These are phyloP conservation scores for Talaromyces marneffei DNA, from an alignment of 2,329 filamentous ascomycete species.

Conservation along the genomic window DNA sequence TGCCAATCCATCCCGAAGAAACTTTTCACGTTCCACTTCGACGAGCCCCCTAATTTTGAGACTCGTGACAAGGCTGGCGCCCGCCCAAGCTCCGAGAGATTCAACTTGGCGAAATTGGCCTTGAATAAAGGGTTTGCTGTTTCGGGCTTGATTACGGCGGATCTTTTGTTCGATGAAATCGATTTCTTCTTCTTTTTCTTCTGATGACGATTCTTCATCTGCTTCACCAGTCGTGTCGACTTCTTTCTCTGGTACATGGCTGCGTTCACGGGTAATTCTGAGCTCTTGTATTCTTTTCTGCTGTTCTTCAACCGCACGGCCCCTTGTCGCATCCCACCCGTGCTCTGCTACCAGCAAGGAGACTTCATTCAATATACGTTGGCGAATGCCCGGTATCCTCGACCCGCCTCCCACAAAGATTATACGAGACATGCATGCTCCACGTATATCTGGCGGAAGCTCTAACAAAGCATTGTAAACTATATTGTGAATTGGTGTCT, in stretches of 20 bases:
- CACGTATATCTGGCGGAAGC: constrained; percentile 74
- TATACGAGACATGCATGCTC: constrained; percentile 81
- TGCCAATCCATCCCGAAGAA: constrained; percentile 47
- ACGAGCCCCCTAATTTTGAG: constrained; percentile 56
- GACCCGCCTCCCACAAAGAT: constrained; percentile 79
- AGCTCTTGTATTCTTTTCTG: constrained; percentile 41
- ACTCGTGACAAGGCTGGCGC: constrained; percentile 56
- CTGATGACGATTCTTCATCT: constrained; percentile 15
- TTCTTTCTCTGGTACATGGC: background rate
- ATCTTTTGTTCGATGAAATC: constrained; percentile 43
- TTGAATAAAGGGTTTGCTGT: constrained; percentile 29
- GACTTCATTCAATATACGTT: constrained; percentile 70
- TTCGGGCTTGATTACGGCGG: constrained; percentile 31
- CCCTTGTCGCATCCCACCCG: constrained; percentile 73
- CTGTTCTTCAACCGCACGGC: constrained; percentile 55
- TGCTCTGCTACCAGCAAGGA: constrained; percentile 57
- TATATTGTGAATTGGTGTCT: constrained; percentile 69
- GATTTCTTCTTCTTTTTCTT: constrained; percentile 19
- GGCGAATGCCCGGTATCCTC: constrained; percentile 70
- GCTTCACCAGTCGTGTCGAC: background rate
- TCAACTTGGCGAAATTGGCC: constrained; percentile 50
- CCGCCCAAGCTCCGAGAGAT: constrained; percentile 59
- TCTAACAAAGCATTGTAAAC: constrained; percentile 70
- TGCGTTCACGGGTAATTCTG: constrained; percentile 23
- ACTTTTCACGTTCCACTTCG: constrained; percentile 60